phyloP scores from a whole-genome alignment of 2,329 filamentous ascomycete genomes.

The Trichoderma sp. region DNA sequence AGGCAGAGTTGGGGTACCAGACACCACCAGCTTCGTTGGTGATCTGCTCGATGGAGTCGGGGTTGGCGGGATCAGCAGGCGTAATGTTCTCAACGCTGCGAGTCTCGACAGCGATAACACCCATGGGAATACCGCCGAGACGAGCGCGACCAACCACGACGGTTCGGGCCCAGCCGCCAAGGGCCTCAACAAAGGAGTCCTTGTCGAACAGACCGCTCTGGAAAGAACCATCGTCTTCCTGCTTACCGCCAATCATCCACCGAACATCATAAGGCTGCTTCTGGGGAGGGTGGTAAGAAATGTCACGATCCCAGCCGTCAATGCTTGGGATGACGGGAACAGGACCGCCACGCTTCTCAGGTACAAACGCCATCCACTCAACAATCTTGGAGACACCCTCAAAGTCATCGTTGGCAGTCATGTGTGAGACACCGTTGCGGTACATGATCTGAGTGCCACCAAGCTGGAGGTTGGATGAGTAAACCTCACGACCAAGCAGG shows the following conservation, averaged over 20 bases:
- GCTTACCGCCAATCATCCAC: slow-evolving; percentile 86
- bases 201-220: slow-evolving; percentile 92
- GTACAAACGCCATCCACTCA: slow-evolving; percentile 96
- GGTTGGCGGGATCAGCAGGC: slow-evolving; percentile 95
- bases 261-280: slow-evolving; percentile 91
- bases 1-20: slow-evolving; percentile 99
- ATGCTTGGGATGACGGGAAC: slow-evolving; percentile 86
- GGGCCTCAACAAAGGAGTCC: slow-evolving; percentile 93
- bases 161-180: slow-evolving; percentile 95
- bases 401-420: slow-evolving; percentile 97
- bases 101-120: slow-evolving; percentile 96
- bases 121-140: slow-evolving; percentile 94
- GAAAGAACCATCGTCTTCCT: slow-evolving; percentile 71
- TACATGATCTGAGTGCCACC: slow-evolving; percentile 99
- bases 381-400: slow-evolving; percentile 97
- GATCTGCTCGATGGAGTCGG: slow-evolving; percentile 96
- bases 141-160: slow-evolving; percentile 96
- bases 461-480: slow-evolving; percentile 98
- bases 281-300: slow-evolving; percentile 77
- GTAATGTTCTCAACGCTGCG: slow-evolving; percentile 96
- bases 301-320: slow-evolving; percentile 91
- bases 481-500: slow-evolving; percentile 94
- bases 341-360: slow-evolving; percentile 89
- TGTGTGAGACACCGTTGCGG: slow-evolving; percentile 98
- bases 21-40: slow-evolving; percentile 95